A percentile compares a stretch with the other conserved stretches of the same genome.
phyloP scores from a whole-genome alignment of 2,329 filamentous ascomycete species.

The Exophiala aquamarina region DNA sequence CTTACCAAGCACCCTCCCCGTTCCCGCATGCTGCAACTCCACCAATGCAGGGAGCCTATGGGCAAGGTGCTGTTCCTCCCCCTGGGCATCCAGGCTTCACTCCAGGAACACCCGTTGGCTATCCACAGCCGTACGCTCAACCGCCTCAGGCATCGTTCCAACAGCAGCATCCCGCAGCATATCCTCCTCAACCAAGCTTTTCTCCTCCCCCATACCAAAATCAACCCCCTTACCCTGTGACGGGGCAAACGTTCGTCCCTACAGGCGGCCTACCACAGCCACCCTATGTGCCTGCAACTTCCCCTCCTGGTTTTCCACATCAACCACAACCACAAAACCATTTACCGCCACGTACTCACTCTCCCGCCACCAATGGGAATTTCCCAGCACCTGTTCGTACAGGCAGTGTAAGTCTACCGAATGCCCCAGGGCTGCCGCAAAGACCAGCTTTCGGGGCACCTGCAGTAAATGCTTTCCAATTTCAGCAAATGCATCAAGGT shows the following conservation, averaged over 20 bases:
- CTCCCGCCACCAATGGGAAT: slow-evolving; percentile 27
- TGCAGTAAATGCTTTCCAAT: slow-evolving; percentile 52
- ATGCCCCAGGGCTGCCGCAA: slow-evolving; percentile 59
- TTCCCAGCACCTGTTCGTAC: slow-evolving; percentile 40
- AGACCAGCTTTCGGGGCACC: slow-evolving; percentile 59
- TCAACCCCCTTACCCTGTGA: slow-evolving; percentile 34
- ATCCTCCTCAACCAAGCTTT: slow-evolving; percentile 33
- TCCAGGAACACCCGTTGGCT: slow-evolving; percentile 17
- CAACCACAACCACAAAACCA: slow-evolving; percentile 44
- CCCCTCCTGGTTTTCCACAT: slow-evolving; percentile 41
- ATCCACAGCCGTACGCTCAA: slow-evolving; percentile 24
- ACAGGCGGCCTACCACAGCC: slow-evolving; percentile 33
- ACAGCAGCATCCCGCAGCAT: slow-evolving; percentile 21
- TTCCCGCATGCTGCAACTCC: slow-evolving; percentile 17
- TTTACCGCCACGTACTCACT: slow-evolving; percentile 42
- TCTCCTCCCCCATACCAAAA: slow-evolving; percentile 30
- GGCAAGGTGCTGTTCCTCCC: slow-evolving; percentile 29
- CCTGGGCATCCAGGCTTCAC: slow-evolving; percentile 23
- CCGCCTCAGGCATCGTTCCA: slow-evolving; percentile 19
- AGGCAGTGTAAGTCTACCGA: slow-evolving; percentile 55
- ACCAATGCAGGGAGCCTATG: slow-evolving; percentile 16
- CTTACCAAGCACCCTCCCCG: slow-evolving; percentile 14
- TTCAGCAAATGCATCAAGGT: slow-evolving; percentile 60
- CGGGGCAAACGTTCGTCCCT: slow-evolving; percentile 37
- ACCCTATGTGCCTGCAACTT: slow-evolving; percentile 42